These are phyloP conservation scores for Claviceps paspali DNA, from an alignment of 2,329 filamentous ascomycete species.

Conservation along the genomic window DNA sequence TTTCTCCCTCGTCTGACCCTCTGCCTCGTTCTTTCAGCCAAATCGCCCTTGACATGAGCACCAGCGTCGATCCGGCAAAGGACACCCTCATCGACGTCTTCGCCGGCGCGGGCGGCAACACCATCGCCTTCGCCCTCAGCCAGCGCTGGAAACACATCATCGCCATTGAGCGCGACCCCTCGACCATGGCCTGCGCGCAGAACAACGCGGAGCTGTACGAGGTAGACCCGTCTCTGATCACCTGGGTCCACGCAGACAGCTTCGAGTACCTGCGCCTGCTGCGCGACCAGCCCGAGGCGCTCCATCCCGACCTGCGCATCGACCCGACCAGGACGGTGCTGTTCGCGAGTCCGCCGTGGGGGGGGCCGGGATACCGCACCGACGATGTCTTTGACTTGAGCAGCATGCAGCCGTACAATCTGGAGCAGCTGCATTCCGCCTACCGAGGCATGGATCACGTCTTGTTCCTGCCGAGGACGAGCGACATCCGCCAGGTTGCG, in stretches of 20 bases:
- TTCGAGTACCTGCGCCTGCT: slow-evolving; percentile 53
- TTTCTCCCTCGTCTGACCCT: not conserved
- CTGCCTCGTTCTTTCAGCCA: slow-evolving; percentile 32
- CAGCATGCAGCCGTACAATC: slow-evolving; percentile 77
- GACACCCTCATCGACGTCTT: slow-evolving; percentile 74
- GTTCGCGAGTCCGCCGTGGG: slow-evolving; percentile 47
- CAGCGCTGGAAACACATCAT: slow-evolving; percentile 71
- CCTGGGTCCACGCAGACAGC: slow-evolving; percentile 77
- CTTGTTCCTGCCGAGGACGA: slow-evolving; percentile 74
- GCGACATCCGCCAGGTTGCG: slow-evolving; percentile 67
- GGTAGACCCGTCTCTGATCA: slow-evolving; percentile 54
- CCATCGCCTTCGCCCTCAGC: slow-evolving; percentile 81
- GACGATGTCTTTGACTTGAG: slow-evolving; percentile 66
- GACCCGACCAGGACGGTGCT: slow-evolving; percentile 28
- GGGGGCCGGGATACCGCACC: slow-evolving; percentile 38
- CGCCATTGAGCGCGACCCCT: slow-evolving; percentile 71
- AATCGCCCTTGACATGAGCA: slow-evolving; percentile 58
- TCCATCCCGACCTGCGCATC: slow-evolving; percentile 25
- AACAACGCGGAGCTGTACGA: slow-evolving; percentile 82
- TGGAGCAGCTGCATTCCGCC: slow-evolving; percentile 44
- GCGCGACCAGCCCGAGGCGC: slow-evolving; percentile 18
- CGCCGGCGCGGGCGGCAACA: slow-evolving; percentile 81
- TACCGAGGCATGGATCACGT: slow-evolving; percentile 48
- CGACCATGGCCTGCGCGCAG: slow-evolving; percentile 76
- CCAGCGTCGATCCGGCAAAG: slow-evolving; percentile 37